Percentiles rank a stretch among this genome's conserved stretches.
Evolutionary conservation across 768 basidiomycete genomes (phyloP).

Genomic region (Infundibulicybe gibba): DNA sequence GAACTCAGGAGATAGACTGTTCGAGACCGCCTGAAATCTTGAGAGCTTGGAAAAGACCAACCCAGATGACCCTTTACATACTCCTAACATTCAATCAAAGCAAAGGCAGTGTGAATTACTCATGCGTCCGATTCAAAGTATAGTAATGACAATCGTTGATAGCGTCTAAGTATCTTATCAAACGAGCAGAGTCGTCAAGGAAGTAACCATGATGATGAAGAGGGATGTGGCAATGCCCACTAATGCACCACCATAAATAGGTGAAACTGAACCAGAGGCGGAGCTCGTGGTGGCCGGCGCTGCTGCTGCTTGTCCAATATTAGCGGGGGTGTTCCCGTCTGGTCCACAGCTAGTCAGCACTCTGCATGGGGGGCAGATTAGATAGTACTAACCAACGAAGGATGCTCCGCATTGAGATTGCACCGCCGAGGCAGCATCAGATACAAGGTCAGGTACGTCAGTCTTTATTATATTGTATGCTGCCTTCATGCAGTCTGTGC

Average conservation of each 20-base stretch:
- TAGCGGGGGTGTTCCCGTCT: slow-evolving; percentile 36
- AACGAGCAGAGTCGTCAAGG: not conserved
- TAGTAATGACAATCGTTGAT: not conserved
- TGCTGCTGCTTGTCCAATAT: slow-evolving; percentile 29
- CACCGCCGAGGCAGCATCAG: slow-evolving; percentile 21
- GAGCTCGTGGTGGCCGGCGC: slow-evolving; percentile 12
- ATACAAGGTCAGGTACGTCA: slow-evolving; percentile 29
- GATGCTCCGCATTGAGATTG: slow-evolving; percentile 43
- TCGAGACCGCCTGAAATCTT: too few species aligned
- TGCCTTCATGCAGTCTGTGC: slow-evolving; percentile 49
- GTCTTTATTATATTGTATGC: slow-evolving; percentile 36
- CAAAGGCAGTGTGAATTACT: too few species aligned
- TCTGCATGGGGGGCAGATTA: not conserved
- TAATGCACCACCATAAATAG: slow-evolving; percentile 8
- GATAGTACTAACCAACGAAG: slow-evolving; percentile 41
- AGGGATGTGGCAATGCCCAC: not conserved
- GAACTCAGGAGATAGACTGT: too few species aligned
- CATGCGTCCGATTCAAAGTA: too few species aligned
- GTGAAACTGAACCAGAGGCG: slow-evolving; percentile 8
- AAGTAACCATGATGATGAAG: not conserved
- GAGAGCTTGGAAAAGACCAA: too few species aligned
- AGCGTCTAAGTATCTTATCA: not conserved
- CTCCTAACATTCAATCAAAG: too few species aligned
- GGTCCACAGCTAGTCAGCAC: not conserved
- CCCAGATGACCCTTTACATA: too few species aligned